Percentiles rank a stretch among this genome's conserved stretches.
phyloP scores from a whole-genome alignment of 805 yeast genomes.

The Metschnikowia cerradonensis region DNA sequence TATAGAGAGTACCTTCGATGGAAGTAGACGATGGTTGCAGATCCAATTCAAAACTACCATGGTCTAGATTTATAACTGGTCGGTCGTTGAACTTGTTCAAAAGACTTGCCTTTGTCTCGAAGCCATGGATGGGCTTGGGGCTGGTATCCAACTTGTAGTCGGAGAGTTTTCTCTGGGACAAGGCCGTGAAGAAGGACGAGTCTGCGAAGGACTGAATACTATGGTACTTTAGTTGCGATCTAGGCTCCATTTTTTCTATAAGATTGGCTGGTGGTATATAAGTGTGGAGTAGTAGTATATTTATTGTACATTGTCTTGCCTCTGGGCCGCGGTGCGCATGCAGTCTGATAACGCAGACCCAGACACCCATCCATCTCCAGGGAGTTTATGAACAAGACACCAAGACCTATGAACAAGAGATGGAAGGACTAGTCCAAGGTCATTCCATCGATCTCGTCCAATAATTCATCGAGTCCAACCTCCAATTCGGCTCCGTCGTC shows the following conservation, averaged over 20 bases:
- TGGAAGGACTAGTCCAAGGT: slow-evolving; percentile 54
- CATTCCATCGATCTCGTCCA: slow-evolving; percentile 94
- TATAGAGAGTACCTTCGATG: slow-evolving; percentile 38
- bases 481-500: slow-evolving; percentile 84
- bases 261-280: not conserved
- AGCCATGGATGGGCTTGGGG: slow-evolving; percentile 42
- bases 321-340: not conserved
- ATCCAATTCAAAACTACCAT: slow-evolving; percentile 26
- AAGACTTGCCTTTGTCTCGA: slow-evolving; percentile 30
- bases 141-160: slow-evolving; percentile 61
- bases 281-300: not conserved
- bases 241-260: not conserved
- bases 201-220: slow-evolving; percentile 74
- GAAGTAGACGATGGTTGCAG: slow-evolving; percentile 2
- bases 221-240: slow-evolving; percentile 32
- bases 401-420: not conserved
- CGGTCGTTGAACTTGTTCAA: slow-evolving; percentile 33
- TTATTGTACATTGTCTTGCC: not conserved
- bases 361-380: not conserved
- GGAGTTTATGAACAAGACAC: not conserved
- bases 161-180: slow-evolving; percentile 71
- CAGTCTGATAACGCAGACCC: slow-evolving; percentile 1
- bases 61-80: slow-evolving; percentile 35
- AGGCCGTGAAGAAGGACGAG: slow-evolving; percentile 76
- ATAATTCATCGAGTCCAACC: slow-evolving; percentile 83